Evolutionary conservation across 208 protist species (phyloP).

Genomic region (Plasmodiophora brassicae): DNA sequence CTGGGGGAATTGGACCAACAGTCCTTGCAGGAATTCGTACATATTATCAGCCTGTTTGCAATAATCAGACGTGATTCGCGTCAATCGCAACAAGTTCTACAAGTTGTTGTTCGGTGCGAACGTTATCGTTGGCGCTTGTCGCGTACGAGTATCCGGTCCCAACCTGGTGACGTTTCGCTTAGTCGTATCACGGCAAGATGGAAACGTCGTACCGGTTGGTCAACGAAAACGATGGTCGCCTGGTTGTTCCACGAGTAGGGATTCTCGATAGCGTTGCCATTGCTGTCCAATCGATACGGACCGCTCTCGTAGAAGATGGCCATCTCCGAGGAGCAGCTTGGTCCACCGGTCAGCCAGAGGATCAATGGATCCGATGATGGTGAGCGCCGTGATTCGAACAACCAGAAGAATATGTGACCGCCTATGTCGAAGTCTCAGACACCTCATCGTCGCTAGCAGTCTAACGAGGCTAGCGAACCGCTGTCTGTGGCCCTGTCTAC

Average conservation of each 20-base stretch:
- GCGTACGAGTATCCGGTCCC: slow-evolving; percentile 52
- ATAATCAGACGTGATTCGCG: too few species aligned
- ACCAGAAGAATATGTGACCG: slow-evolving; percentile 65
- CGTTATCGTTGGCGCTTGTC: not conserved
- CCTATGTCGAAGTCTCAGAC: not conserved
- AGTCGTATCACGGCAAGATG: too few species aligned
- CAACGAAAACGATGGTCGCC: slow-evolving; percentile 56
- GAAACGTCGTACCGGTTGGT: too few species aligned
- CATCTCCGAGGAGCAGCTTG: slow-evolving; percentile 39
- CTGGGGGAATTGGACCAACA: slow-evolving; percentile 2
- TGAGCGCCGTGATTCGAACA: slow-evolving; percentile 52
- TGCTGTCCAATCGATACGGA: slow-evolving; percentile 40
- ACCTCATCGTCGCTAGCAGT: slow-evolving; percentile 2
- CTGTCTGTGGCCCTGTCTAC: too few species aligned
- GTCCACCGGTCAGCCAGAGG: slow-evolving; percentile 61
- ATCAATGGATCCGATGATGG: slow-evolving; percentile 56
- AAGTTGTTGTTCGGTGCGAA: too few species aligned
- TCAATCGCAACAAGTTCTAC: too few species aligned
- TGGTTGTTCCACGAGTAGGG: slow-evolving; percentile 55
- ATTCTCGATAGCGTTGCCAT: slow-evolving; percentile 32
- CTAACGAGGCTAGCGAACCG: too few species aligned
- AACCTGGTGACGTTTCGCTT: too few species aligned
- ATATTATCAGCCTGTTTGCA: slow-evolving; percentile 44
- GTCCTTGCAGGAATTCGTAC: slow-evolving; percentile 49
- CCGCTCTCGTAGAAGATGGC: slow-evolving; percentile 58